Evolutionary conservation across 495 filamentous ascomycete species (phyloP), one percentile per base, ranked within the genome.

Genomic region (Aspergillus cavernicola): DNA sequence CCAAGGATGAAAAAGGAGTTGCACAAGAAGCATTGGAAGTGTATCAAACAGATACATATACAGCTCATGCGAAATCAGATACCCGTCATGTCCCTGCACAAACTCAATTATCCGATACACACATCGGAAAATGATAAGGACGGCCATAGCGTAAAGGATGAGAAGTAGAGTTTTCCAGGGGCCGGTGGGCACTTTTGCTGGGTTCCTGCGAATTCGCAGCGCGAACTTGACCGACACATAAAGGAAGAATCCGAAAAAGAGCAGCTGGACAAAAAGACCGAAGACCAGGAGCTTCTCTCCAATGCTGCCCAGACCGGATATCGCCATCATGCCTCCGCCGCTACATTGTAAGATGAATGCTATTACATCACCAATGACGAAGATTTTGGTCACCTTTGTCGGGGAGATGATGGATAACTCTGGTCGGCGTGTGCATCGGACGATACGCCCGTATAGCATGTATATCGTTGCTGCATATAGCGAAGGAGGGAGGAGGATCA

Each of bases 401-500:
- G 63, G 56, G 18, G 50, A 35, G 24, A 71, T 51, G 36, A 64
- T 52, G 4, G 64, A 66, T n/a, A 63, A 33, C 1, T 66, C 32
- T 28, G 60, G 64, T 5, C 52, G 41, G 11, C 52, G 50, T 15
- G 57, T 53, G 35, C 47, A 58, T 3, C 35, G 22, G 20, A 71
- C 64, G 24, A 68, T 58, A 0, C 66, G 58, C n/a, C 66, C 66
- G 23, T 67, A 64, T 37, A 56, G 62, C 66, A 71, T 71, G 57
- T 71, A 71, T 20, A 71, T 65, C 10, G 68, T 63, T 9, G 68
- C 68, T 28, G 59, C 59, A 23, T 58, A 61, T 13, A 48, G 66
- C 0, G 64, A 61, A 2, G 65, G 66, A 0, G 59, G 63, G 28
- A 68, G 52, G 8, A 71, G 38, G 36, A 69, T 56, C 37, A 62